A percentile compares a stretch with the other conserved stretches of the same genome.
phyloP scores from a whole-genome alignment of 441 rosid genomes.

The Pelargonium australe region DNA sequence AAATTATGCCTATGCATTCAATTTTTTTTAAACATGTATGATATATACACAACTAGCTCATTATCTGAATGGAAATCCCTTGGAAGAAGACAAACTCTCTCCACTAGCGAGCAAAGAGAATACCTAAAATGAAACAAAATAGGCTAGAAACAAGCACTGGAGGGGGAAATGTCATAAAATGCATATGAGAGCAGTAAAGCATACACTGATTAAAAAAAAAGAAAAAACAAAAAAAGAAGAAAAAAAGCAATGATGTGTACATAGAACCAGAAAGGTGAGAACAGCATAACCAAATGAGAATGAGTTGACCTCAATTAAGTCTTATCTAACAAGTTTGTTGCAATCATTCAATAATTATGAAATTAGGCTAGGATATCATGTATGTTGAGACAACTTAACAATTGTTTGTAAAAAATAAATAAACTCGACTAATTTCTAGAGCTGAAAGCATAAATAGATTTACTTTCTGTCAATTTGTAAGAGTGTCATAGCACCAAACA shows the following conservation, averaged over 20 bases:
- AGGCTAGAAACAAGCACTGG: background rate
- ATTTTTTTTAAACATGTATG: slow-evolving; percentile 2
- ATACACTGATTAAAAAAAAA: no score
- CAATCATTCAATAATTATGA: background rate
- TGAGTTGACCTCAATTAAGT: no score
- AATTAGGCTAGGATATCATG: background rate
- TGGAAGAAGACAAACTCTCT: background rate
- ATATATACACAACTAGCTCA: background rate
- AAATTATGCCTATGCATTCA: slow-evolving; percentile 9
- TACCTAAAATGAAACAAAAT: background rate
- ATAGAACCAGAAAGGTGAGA: background rate
- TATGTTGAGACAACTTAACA: background rate
- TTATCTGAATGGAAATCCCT: background rate
- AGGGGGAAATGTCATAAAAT: background rate
- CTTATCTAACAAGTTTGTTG: background rate
- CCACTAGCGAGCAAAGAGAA: background rate
- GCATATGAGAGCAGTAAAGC: background rate
- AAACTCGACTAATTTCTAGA: no score
- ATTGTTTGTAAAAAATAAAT: background rate
- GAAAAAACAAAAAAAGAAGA: no score
- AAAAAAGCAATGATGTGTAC: background rate
- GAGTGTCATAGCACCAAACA: background rate
- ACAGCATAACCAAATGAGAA: background rate
- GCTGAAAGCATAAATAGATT: background rate
- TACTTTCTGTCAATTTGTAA: background rate